Base-by-base conservation (phyloP, 257 asterid genomes). In the Nicotiana tomentosiformis region DNA sequence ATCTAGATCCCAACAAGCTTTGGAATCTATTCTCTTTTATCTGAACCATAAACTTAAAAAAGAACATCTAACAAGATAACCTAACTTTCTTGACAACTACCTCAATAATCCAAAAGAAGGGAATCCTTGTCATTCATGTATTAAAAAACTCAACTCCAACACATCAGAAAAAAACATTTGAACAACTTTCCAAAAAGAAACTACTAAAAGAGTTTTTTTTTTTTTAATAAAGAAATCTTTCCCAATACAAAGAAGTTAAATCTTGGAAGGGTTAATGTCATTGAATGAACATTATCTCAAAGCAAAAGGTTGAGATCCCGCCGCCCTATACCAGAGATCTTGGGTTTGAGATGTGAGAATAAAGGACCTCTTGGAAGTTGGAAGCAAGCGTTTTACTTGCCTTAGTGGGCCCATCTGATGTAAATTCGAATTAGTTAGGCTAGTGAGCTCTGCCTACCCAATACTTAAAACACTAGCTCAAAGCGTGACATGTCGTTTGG, bases 381-480 rank as follows among this genome's bases (percentile, higher is more conserved):
- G 17, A 35, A 17, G 17, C 10, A 1, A 35, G 9, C 4, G 16
- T 2, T 4, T 67, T 8, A 0, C 12, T 67, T 16, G 4, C 0
- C 4, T 67, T 1, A 17, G 15, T 61, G 3, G 2, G 7, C 55
- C 18, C 56, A 18, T 30, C 1, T 18, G 0, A 68, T 26, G 23
- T 18, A 10, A 18, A 68, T 37, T 18, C 0, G 10, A 0, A 33
- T 69, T 37, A 0, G 9, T 35, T 17, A 17, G 30, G 30, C 9
- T 0, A 18, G 16, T 18, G 5, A 35, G 0, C 33, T 35, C 33
- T 4, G 9, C 4, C 2, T 68, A 68, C 4, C 2, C 0, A 0
- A 68, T 68, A 4, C 4, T 35, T 67, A 35, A 35, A 17, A 0
- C 37, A 39, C 32, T 37, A 69, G 18, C 55, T 68, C 77, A 18